Conservation (phyloP, 352 stramenopile species). For the Phytophthora megakarya region DNA sequence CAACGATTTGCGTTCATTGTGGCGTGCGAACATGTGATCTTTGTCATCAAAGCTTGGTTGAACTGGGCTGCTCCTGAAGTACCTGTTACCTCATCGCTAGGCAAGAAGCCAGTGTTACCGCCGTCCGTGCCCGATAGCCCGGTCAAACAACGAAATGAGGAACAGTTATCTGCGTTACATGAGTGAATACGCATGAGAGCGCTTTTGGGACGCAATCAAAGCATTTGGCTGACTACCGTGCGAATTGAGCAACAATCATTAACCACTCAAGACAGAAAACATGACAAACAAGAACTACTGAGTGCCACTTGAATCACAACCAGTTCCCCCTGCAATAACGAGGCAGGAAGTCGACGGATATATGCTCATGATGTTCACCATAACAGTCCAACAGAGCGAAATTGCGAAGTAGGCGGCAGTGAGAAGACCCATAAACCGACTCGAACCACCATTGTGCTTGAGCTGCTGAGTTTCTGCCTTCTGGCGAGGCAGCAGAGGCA, state of each 20-base stretch:
- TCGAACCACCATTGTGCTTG: conserved; percentile 40
- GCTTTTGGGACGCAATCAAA: neutral
- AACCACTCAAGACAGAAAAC: neutral
- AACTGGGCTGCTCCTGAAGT: conserved; percentile 57
- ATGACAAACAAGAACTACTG: neutral
- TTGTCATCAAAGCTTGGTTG: conserved; percentile 59
- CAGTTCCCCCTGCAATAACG: conserved; percentile 27
- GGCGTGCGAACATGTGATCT: conserved; percentile 63
- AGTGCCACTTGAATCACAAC: conserved; percentile 16
- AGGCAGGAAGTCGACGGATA: conserved; percentile 35
- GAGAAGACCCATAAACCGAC: conserved; percentile 36
- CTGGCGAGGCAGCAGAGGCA: conserved; percentile 48
- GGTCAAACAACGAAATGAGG: neutral
- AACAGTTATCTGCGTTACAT: conserved; percentile 3
- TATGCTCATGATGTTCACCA: conserved; percentile 40
- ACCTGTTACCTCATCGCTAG: conserved; percentile 28
- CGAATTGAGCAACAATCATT: conserved; percentile 2
- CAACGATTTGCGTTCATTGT: conserved; percentile 70
- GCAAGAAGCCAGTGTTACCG: conserved; percentile 24
- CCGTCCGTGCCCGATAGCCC: conserved; percentile 1
- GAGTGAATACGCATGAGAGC: neutral
- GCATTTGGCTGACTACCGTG: neutral
- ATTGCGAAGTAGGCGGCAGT: conserved; percentile 39
- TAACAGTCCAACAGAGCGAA: conserved; percentile 30
- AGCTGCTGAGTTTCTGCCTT: conserved; percentile 53